Evolutionary conservation across 225 moss, liverwort and hornwort species (phyloP).

Genomic region (Straminergon stramineum): DNA sequence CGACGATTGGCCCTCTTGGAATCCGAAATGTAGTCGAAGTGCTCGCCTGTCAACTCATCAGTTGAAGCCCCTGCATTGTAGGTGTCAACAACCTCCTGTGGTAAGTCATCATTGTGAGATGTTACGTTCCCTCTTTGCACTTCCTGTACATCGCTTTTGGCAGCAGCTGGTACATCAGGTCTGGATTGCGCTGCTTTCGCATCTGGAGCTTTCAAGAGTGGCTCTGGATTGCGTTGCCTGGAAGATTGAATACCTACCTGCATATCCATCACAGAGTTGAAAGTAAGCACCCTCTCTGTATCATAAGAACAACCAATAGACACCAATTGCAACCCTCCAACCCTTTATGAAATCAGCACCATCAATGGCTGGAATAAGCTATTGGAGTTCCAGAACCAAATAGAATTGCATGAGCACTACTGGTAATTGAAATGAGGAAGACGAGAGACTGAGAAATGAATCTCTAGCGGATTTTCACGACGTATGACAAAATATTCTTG

Average conservation of each 20-base stretch:
- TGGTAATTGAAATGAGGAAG: not conserved
- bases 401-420: not conserved
- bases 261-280: not conserved
- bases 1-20: not conserved
- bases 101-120: not conserved
- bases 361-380: not conserved
- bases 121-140: not conserved
- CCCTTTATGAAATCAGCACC: not conserved
- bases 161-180: not conserved
- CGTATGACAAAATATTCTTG: too few relatives aligned
- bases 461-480: not conserved
- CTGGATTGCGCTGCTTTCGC: not conserved
- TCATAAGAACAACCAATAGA: not conserved
- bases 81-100: not conserved
- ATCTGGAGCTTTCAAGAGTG: not conserved
- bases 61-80: not conserved
- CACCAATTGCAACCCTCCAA: not conserved
- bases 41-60: not conserved
- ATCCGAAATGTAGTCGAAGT: slow-evolving; percentile 1
- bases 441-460: not conserved
- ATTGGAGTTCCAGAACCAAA: not conserved
- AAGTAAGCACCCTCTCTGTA: not conserved
- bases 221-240: not conserved
- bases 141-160: not conserved
- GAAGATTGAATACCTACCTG: slow-evolving; percentile 43